Percentiles rank a stretch among this genome's conserved stretches.
These are phyloP conservation scores for Darksidea phi DNA, from an alignment of 495 filamentous ascomycete species.

Conservation along the genomic window DNA sequence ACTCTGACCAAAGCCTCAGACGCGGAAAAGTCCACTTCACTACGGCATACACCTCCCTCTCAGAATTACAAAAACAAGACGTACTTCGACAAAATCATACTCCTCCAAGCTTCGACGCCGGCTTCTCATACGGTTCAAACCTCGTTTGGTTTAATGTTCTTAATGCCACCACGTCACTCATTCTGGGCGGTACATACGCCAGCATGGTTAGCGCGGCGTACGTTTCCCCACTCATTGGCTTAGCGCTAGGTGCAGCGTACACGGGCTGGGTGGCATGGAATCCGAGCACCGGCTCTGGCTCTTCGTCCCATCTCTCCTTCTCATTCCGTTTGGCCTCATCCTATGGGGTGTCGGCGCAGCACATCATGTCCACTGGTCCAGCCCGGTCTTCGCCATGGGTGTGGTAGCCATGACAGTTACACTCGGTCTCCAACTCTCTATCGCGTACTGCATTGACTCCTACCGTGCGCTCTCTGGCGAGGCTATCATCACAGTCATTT, in stretches of 20 bases:
- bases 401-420: conserved; percentile 58
- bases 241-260: conserved; percentile 48
- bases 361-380: conserved; percentile 46
- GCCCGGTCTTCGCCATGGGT: conserved; percentile 62
- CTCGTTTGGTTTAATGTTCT: conserved; percentile 67
- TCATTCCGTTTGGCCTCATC: conserved; percentile 58
- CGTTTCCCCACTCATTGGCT: conserved; percentile 58
- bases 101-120: conserved; percentile 55
- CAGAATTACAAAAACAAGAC: conserved; percentile 40
- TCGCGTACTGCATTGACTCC: conserved; percentile 63
- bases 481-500: conserved; percentile 62
- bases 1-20: conserved; percentile 38
- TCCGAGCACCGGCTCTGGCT: conserved; percentile 63
- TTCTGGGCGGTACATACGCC: conserved; percentile 58
- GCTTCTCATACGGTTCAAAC: conserved; percentile 64
- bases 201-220: conserved; percentile 65
- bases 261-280: conserved; percentile 59
- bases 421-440: conserved; percentile 58
- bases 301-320: conserved; percentile 53
- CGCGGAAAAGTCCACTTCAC: conserved; percentile 35
- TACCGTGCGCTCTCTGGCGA: conserved; percentile 64
- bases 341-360: conserved; percentile 71
- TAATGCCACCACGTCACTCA: conserved; percentile 63
- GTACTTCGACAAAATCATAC: conserved; percentile 56
- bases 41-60: background rate